phyloP scores from a whole-genome alignment of 2,329 filamentous ascomycete genomes.

The Apiospora rasikravindrae region DNA sequence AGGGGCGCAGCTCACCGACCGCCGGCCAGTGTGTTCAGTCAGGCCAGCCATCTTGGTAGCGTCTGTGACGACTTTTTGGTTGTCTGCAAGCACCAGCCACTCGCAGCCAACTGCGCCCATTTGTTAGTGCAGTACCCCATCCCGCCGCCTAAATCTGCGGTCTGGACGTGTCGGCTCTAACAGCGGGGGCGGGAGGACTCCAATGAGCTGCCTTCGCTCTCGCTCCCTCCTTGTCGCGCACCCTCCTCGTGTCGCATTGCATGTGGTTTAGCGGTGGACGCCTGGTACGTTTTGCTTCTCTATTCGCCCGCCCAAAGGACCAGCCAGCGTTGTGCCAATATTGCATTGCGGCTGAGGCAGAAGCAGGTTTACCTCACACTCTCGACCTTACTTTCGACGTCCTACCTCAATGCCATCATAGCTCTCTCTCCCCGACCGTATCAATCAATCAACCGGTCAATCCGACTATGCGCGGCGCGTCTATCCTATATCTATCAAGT shows the following conservation, averaged over 20 bases:
- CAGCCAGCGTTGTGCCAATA: neutral
- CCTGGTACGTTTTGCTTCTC: neutral
- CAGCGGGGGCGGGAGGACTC: conserved; percentile 2
- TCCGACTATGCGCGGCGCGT: neutral
- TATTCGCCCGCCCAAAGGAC: neutral
- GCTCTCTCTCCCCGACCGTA: neutral
- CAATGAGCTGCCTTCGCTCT: neutral
- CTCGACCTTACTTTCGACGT: neutral
- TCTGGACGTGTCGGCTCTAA: neutral
- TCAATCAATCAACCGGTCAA: neutral
- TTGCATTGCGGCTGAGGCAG: conserved; percentile 15
- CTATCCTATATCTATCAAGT: neutral
- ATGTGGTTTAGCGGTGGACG: conserved; percentile 13
- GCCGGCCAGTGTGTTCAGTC: neutral
- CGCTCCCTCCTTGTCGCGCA: neutral
- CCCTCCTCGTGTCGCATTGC: conserved; percentile 10
- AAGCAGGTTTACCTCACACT: neutral
- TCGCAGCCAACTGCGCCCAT: neutral
- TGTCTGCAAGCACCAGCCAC: conserved; percentile 16
- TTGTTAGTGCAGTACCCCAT: neutral
- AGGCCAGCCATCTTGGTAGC: neutral
- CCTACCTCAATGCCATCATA: conserved; percentile 7
- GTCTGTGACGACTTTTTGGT: neutral
- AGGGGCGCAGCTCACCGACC: neutral
- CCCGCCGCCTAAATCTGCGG: neutral